Conservation (phyloP, 495 filamentous ascomycete species). For the Apiosordaria backusii region DNA sequence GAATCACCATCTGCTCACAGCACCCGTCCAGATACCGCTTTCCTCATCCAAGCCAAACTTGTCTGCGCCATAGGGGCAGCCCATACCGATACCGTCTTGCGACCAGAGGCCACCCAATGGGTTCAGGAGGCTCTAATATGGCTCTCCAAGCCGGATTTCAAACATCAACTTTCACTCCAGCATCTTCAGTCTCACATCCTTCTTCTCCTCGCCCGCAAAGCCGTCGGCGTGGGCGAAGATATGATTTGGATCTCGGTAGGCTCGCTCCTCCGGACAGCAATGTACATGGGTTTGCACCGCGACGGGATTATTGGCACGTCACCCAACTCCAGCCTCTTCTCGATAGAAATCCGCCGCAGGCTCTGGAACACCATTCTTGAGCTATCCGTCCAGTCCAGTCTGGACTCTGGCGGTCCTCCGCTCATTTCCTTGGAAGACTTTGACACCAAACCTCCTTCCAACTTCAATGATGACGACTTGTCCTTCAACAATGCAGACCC, state of each 20-base stretch:
- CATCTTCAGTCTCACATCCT: constrained; percentile 22
- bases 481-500: background rate
- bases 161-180: constrained; percentile 18
- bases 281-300: constrained; percentile 30
- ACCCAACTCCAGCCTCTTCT: constrained; percentile 32
- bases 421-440: constrained; percentile 41
- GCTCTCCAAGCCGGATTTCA: constrained; percentile 24
- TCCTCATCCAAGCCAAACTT: constrained; percentile 25
- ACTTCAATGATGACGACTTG: constrained; percentile 46
- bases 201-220: constrained; percentile 22
- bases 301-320: constrained; percentile 20
- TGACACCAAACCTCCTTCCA: constrained; percentile 49
- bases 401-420: constrained; percentile 54
- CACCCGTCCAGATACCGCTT: constrained; percentile 18
- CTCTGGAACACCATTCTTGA: constrained; percentile 63
- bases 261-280: constrained; percentile 22
- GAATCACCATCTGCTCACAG: constrained; percentile 13
- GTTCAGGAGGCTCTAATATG: constrained; percentile 29
- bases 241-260: constrained; percentile 20
- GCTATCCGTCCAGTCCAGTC: constrained; percentile 48
- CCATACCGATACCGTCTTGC: constrained; percentile 20
- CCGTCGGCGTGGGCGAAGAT: constrained; percentile 21
- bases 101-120: constrained; percentile 20
- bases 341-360: constrained; percentile 57
- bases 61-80: constrained; percentile 27